These are phyloP conservation scores for Nematocida sp. DNA, from an alignment of 371 early-diverging fungal genomes.

Conservation along the genomic window DNA sequence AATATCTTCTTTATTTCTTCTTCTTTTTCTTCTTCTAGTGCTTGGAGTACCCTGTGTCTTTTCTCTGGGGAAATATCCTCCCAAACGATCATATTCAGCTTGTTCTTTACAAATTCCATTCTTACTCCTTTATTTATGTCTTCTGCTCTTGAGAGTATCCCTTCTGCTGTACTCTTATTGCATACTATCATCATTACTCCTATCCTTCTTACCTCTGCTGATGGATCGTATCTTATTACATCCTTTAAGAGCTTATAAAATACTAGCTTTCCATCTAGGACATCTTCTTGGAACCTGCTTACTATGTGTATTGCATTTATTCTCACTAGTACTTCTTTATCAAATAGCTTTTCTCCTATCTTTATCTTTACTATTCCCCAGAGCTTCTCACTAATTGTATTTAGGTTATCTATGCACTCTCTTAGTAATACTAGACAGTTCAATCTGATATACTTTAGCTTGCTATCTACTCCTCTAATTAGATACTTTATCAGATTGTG, in stretches of 20 bases:
- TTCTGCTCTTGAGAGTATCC: conserved; percentile 5
- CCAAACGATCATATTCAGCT: conserved; percentile 17
- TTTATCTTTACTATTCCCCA: conserved; percentile 48
- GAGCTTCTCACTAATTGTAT: conserved; percentile 31
- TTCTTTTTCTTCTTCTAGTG: conserved; percentile 27
- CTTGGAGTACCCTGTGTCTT: background rate
- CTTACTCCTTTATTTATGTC: conserved; percentile 40
- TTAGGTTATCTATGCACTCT: conserved; percentile 42
- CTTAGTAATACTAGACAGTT: conserved; percentile 32
- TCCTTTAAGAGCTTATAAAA: conserved; percentile 50
- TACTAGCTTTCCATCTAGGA: conserved; percentile 12
- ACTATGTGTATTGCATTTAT: conserved; percentile 27
- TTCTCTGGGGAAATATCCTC: conserved; percentile 7
- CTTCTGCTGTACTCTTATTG: conserved; percentile 20
- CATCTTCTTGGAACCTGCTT: conserved; percentile 22
- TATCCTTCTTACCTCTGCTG: conserved; percentile 44
- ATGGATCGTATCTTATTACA: conserved; percentile 39
- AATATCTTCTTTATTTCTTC: conserved; percentile 27
- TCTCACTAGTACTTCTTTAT: conserved; percentile 37
- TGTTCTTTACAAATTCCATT: conserved; percentile 28
- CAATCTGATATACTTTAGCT: conserved; percentile 37
- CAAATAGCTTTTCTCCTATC: conserved; percentile 53
- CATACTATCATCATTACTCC: conserved; percentile 19
- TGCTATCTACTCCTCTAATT: conserved; percentile 33
- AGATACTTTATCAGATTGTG: conserved; percentile 50